Evolutionary conservation across 1,139 yeast genomes (phyloP).

Genomic region (Kluyveromyces sp.): DNA sequence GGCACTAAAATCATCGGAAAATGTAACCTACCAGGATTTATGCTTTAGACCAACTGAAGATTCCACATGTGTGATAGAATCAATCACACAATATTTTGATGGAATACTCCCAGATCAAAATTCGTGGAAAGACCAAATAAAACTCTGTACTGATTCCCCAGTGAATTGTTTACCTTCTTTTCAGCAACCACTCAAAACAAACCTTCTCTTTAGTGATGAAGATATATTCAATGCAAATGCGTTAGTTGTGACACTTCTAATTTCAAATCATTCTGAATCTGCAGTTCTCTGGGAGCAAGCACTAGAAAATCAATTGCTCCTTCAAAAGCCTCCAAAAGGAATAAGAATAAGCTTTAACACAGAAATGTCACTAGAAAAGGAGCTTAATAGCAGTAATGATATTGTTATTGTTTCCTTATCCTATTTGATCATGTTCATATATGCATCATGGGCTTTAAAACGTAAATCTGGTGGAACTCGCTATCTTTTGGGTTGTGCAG

Average conservation of each 20-base stretch:
- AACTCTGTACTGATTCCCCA: conserved; percentile 66
- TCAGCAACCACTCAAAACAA: conserved; percentile 79
- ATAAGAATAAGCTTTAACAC: conserved; percentile 68
- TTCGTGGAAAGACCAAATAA: conserved; percentile 49
- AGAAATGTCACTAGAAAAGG: conserved; percentile 76
- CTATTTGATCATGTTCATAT: conserved; percentile 80
- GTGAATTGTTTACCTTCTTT: conserved; percentile 85
- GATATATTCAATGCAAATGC: conserved; percentile 59
- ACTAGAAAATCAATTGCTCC: conserved; percentile 48
- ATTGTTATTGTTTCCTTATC: conserved; percentile 62
- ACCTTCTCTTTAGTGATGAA: conserved; percentile 60
- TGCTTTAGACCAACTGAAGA: conserved; percentile 81
- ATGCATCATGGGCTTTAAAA: conserved; percentile 72
- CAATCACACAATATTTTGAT: conserved; percentile 79
- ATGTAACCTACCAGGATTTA: conserved; percentile 47
- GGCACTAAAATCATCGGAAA: conserved; percentile 18
- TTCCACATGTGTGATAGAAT: conserved; percentile 72
- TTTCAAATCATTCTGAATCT: conserved; percentile 42
- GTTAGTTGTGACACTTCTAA: conserved; percentile 63
- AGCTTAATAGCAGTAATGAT: conserved; percentile 76
- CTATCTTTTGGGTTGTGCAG: conserved; percentile 69
- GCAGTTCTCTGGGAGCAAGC: conserved; percentile 60
- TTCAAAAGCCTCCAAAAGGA: conserved; percentile 44
- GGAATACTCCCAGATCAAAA: conserved; percentile 53
- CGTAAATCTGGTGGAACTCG: conserved; percentile 40